Evolutionary conservation across 352 stramenopile species (phyloP), one percentile per base, ranked within the genome.

Genomic region (Pythium oligandrum): DNA sequence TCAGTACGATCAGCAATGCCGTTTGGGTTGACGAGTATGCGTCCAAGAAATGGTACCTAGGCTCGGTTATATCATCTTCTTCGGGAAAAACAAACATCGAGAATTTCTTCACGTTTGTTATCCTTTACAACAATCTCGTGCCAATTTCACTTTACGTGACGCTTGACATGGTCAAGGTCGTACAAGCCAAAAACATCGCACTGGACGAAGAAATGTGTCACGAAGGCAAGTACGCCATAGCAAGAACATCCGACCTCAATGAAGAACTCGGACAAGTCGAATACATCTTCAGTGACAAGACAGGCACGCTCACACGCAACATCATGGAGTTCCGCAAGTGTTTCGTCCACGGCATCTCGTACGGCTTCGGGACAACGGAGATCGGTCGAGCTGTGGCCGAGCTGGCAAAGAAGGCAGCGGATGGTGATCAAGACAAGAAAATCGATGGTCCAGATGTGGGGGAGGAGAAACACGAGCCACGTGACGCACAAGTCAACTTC

Each of bases 241-340:
- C 36, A 35, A 36, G 4, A 6, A 39, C 78, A 0, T 93, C 86
- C 0, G 86, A 96, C 52, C 64, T 98, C 34, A 96, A 94, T 44
- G 90, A 95, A 52, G 88, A 98, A 47, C 68, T 98, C 26, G 96
- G 95, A 4, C 75, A 97, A 61, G 87, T 99, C 11, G 77, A 98
- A 51, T 96, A 99, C 60, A 88, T 99, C 33, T 99, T 99, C 70
- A 97, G 67, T 0, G 91, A 98, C 59, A 98, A 97, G 57, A 98
- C 91, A 2, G 91, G 91, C 11, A 98, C 91, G 10, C 64, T 98
- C 10, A 98, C 92, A 7, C 86, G 86, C 51, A 98, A 98, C 60
- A 77, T 83, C 4, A 98, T 98, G 92, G 70, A 90, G 31, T 98
- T 98, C 59, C 93, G 94, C 31, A 82, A 82, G 10, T 98, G 88